Evolutionary conservation across 345 rosid species (phyloP).

Genomic region (Balakata baccata): DNA sequence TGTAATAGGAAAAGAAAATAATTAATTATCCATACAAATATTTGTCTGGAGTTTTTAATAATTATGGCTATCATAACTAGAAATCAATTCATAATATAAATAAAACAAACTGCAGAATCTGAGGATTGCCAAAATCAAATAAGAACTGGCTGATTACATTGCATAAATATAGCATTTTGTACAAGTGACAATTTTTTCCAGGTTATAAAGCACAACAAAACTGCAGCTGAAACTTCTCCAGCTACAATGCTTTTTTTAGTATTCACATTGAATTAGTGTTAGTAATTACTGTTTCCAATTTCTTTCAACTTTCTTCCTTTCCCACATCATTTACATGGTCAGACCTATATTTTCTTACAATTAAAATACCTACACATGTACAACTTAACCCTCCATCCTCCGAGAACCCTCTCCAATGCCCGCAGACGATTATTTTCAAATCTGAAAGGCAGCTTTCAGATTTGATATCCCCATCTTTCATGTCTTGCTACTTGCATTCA

Average conservation of each 20-base stretch:
- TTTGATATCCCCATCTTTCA: background rate
- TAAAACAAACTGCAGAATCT: background rate
- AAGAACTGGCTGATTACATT: constrained; percentile 5
- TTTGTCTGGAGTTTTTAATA: no score
- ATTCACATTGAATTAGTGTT: constrained; percentile 15
- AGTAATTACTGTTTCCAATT: constrained; percentile 12
- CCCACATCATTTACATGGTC: constrained; percentile 21
- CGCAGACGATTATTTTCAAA: background rate
- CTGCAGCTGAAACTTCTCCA: constrained; percentile 19
- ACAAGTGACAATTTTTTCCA: constrained; percentile 1
- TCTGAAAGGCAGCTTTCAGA: background rate
- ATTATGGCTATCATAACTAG: background rate
- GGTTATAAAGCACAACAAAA: constrained; percentile 19
- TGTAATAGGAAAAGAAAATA: no score
- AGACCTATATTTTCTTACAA: constrained; percentile 16
- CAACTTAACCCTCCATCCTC: constrained; percentile 11
- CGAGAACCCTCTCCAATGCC: constrained; percentile 6
- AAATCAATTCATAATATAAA: background rate
- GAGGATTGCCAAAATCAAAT: background rate
- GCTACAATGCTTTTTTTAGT: constrained; percentile 22
- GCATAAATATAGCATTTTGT: background rate
- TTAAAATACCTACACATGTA: constrained; percentile 29
- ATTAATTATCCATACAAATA: no score
- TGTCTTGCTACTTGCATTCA: background rate
- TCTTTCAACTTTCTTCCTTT: background rate